Conservation (phyloP, 495 filamentous ascomycete genomes). For the Mytilinidion resinicola region DNA sequence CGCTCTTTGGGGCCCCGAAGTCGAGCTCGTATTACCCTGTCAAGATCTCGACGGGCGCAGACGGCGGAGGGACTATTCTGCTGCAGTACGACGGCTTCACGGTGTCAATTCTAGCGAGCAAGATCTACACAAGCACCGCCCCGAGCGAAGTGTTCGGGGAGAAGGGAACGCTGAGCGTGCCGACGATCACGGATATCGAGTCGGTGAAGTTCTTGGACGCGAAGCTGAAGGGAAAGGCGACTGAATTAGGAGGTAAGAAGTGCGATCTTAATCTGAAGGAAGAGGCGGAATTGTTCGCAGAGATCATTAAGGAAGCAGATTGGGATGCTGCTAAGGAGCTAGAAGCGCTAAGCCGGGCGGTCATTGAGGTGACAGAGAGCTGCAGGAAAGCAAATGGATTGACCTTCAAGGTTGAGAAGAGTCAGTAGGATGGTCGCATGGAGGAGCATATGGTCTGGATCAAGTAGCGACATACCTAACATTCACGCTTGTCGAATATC, state of each 20-base stretch:
- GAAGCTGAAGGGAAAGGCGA: slow-evolving; percentile 24
- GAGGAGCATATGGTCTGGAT: too few species aligned
- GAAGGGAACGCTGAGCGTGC: slow-evolving; percentile 33
- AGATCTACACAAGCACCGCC: slow-evolving; percentile 28
- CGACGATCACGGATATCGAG: slow-evolving; percentile 35
- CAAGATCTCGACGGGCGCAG: slow-evolving; percentile 31
- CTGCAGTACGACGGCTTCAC: slow-evolving; percentile 31
- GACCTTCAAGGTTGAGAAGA: slow-evolving; percentile 33
- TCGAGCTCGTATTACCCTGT: slow-evolving; percentile 36
- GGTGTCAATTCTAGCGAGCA: slow-evolving; percentile 29
- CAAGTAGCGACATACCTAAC: too few species aligned
- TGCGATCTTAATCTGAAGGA: slow-evolving; percentile 35
- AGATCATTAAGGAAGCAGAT: slow-evolving; percentile 35
- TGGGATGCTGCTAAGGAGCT: slow-evolving; percentile 23
- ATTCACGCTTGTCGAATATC: too few species aligned
- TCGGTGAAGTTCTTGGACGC: slow-evolving; percentile 28
- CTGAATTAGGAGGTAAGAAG: slow-evolving; percentile 30
- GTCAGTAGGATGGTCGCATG: too few species aligned
- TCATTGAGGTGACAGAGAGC: slow-evolving; percentile 31
- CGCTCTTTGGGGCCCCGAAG: slow-evolving; percentile 70
- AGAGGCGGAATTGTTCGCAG: slow-evolving; percentile 36
- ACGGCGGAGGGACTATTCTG: slow-evolving; percentile 32
- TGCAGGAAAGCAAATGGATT: slow-evolving; percentile 34
- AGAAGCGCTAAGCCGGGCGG: slow-evolving; percentile 29
- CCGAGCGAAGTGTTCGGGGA: slow-evolving; percentile 34